Evolutionary conservation across 176 grass and related monocot species (phyloP), one percentile per base, ranked within the genome.

Genomic region (Rhynchospora tenuis): DNA sequence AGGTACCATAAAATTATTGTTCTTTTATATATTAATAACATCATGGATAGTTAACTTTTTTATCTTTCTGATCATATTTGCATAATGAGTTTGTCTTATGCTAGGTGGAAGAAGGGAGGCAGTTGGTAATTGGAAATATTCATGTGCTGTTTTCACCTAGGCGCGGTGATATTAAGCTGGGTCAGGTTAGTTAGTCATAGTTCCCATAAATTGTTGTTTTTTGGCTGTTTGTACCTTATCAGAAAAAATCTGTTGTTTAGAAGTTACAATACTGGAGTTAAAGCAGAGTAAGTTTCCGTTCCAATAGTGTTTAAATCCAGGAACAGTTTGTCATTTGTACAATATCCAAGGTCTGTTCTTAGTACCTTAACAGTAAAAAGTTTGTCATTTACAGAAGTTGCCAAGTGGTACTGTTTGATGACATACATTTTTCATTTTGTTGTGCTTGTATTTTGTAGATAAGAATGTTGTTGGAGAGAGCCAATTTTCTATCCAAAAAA

Each of bases 131-230:
- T 0, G 92, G 95, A 55, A 98, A 98, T 89, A 98, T 94, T 73
- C 95, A 98, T 85, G 90, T 94, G 73, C 79, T 98, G 13, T 98
- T 93, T 87, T 94, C 86, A 84, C 95, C 95, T 67, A 91, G 85
- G 81, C 86, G 90, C n/a, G 95, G 92, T 43, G 95, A 98, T 88
- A 59, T 98, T 86, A 98, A 98, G 76, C 69, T 98, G 65, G 95
- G 87, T n/a, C 95, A 94, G 95, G 95, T 98, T 88, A 84, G 84
- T 38, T 68, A 76, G 59, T 81, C 48, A 67, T 55, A 66, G 15
- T 79, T 84, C 52, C 45, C 61, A 27, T 85, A 43, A 19, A 22
- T 76, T 17, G 68, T 43, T 60, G 6, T 66, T 33, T 33, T 73
- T 48, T 73, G 9, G 9, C n/a, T 48, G 19, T 73, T 11, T 51